phyloP scores from a whole-genome alignment of 1,284 basidiomycete species.

The Irpex sp. region DNA sequence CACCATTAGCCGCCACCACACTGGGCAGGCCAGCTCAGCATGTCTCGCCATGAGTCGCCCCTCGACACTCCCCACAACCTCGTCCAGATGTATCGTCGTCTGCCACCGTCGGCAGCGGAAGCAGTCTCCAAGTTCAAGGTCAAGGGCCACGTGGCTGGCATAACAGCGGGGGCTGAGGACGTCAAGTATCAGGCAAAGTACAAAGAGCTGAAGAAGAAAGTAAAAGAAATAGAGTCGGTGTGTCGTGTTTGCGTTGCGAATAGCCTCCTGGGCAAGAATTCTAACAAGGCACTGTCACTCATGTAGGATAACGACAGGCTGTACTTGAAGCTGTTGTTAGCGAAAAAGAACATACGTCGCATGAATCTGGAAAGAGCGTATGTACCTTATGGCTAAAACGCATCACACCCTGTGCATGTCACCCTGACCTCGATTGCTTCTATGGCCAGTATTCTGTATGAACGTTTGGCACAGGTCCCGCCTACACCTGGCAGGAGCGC shows the following conservation, averaged over 20 bases:
- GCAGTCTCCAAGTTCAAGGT: constrained; percentile 48
- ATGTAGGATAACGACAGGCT: constrained; percentile 84
- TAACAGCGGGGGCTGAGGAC: constrained; percentile 80
- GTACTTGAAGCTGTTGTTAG: constrained; percentile 74
- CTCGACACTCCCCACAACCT: constrained; percentile 10
- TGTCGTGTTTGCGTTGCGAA: constrained; percentile 24
- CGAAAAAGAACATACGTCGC: constrained; percentile 83
- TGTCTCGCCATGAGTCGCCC: constrained; percentile 36
- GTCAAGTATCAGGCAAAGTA: constrained; percentile 88
- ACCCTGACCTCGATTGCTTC: background rate
- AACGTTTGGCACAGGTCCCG: constrained; percentile 61
- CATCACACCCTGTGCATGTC: constrained; percentile 6
- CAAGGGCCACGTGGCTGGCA: constrained; percentile 46
- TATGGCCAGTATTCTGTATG: constrained; percentile 62
- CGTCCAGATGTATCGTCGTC: constrained; percentile 16
- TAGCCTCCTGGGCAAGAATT: background rate
- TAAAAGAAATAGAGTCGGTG: constrained; percentile 83
- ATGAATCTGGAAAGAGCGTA: constrained; percentile 89
- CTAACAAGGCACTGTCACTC: constrained; percentile 2
- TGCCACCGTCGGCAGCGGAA: constrained; percentile 20
- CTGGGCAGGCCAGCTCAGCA: constrained; percentile 20
- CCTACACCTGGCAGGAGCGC: constrained; percentile 43
- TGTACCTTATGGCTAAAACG: constrained; percentile 32
- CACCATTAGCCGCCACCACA: constrained; percentile 10
- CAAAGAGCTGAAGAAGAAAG: constrained; percentile 86